Evolutionary conservation across 2,329 filamentous ascomycete species (phyloP).

Genomic region (Penicillium sp.): DNA sequence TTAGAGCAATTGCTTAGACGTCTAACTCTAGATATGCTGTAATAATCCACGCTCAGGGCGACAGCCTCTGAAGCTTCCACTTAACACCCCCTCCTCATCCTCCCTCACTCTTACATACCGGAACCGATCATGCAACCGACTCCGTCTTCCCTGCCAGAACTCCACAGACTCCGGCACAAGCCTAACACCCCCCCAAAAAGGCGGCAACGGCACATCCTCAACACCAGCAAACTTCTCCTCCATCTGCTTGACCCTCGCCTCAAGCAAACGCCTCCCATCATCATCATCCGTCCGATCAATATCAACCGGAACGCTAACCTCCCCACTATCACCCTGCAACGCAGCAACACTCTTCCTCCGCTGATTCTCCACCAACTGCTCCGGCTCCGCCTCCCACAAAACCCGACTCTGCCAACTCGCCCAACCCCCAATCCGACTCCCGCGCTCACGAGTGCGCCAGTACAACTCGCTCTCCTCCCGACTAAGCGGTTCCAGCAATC

Average conservation of each 20-base stretch:
- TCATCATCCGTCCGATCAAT: slow-evolving; percentile 46
- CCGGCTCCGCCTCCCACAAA: slow-evolving; percentile 47
- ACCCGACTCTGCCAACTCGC: slow-evolving; percentile 83
- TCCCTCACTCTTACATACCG: slow-evolving; percentile 70
- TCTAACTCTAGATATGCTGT: not conserved
- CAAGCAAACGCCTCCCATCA: slow-evolving; percentile 69
- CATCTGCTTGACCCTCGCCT: slow-evolving; percentile 70
- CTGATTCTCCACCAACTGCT: slow-evolving; percentile 21
- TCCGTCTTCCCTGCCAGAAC: slow-evolving; percentile 93
- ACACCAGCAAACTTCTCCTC: slow-evolving; percentile 70
- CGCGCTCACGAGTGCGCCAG: slow-evolving; percentile 66
- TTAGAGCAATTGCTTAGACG: too few relatives aligned
- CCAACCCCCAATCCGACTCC: slow-evolving; percentile 86
- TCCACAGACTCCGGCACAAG: slow-evolving; percentile 82
- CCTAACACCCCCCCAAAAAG: slow-evolving; percentile 90
- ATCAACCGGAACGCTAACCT: slow-evolving; percentile 24
- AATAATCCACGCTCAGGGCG: slow-evolving; percentile 29
- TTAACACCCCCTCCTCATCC: slow-evolving; percentile 44
- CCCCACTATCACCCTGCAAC: slow-evolving; percentile 13
- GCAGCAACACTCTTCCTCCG: slow-evolving; percentile 26
- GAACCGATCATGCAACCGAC: slow-evolving; percentile 89
- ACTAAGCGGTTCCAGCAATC: slow-evolving; percentile 62
- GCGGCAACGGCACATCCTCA: slow-evolving; percentile 81
- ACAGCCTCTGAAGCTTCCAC: slow-evolving; percentile 42
- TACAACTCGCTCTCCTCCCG: slow-evolving; percentile 67